Conservation (phyloP, 306 rosid species). For the Medicago ruthenica region DNA sequence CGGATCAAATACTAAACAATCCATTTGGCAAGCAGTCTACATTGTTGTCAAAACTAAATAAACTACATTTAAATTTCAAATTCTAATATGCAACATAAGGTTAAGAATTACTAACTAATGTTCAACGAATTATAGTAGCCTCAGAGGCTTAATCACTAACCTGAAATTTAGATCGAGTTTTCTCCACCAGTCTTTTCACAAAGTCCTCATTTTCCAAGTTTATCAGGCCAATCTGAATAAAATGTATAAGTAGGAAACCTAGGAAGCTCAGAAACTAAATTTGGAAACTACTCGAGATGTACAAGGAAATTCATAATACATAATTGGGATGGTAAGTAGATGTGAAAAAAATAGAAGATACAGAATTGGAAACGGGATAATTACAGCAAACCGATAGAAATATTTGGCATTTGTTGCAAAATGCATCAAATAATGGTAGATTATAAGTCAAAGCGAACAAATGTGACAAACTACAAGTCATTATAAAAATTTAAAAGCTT, state of each 20-base stretch:
- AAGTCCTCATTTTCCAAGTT: constrained; percentile 90
- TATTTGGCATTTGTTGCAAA: constrained; percentile 24
- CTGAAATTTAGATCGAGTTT: constrained; percentile 72
- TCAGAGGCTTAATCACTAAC: constrained; percentile 51
- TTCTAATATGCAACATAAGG: not conserved
- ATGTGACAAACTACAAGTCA: not conserved
- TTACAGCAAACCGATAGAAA: constrained; percentile 13
- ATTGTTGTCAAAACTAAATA: not conserved
- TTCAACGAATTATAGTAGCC: constrained; percentile 10
- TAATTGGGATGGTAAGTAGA: constrained; percentile 30
- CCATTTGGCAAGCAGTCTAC: not conserved
- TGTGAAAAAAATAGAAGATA: constrained; percentile 6
- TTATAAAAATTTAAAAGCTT: constrained; percentile 10
- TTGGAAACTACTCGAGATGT: not conserved
- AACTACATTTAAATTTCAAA: not conserved
- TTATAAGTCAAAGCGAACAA: constrained; percentile 3
- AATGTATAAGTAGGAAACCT: constrained; percentile 20
- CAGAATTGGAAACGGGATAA: constrained; percentile 30
- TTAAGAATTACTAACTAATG: constrained; percentile 12
- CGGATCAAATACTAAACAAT: not conserved
- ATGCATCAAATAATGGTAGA: constrained; percentile 2
- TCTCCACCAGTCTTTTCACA: constrained; percentile 71
- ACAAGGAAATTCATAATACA: constrained; percentile 20
- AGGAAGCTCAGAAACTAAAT: constrained; percentile 34
- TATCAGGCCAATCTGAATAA: constrained; percentile 77